Evolutionary conservation across 768 basidiomycete genomes (phyloP).

Genomic region (Tremella fuciformis): DNA sequence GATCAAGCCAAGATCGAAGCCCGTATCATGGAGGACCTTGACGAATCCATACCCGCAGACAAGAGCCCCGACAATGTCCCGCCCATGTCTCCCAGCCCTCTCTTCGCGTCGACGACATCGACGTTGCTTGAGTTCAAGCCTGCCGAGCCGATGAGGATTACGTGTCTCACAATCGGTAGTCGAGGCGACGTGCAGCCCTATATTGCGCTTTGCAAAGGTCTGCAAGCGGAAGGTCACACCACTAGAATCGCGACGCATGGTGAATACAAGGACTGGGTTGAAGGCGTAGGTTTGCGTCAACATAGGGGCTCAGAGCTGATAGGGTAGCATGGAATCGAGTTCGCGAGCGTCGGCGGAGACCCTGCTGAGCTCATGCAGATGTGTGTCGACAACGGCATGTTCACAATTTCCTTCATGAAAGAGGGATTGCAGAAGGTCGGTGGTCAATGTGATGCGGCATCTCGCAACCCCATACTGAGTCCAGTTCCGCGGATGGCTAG

Average conservation of each 20-base stretch:
- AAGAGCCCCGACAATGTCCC: constrained; percentile 8
- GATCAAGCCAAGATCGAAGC: constrained; percentile 58
- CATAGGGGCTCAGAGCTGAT: background rate
- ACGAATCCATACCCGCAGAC: constrained; percentile 54
- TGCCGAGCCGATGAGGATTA: constrained; percentile 71
- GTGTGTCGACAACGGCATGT: constrained; percentile 96
- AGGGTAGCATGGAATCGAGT: constrained; percentile 87
- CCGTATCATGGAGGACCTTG: constrained; percentile 80
- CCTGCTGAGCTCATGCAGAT: constrained; percentile 97
- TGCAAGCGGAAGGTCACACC: constrained; percentile 65
- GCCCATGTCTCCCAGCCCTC: constrained; percentile 56
- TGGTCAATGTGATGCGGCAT: background rate
- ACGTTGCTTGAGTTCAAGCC: constrained; percentile 98
- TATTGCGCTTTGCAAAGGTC: constrained; percentile 83
- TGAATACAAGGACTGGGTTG: constrained; percentile 93
- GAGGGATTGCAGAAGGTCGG: constrained; percentile 82
- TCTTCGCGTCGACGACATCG: constrained; percentile 94
- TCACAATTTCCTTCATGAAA: constrained; percentile 90
- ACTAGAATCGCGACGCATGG: constrained; percentile 90
- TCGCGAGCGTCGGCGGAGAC: constrained; percentile 89
- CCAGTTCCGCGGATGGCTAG: constrained; percentile 97
- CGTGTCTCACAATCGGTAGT: constrained; percentile 92
- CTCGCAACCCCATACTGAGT: background rate
- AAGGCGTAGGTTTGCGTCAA: constrained; percentile 65
- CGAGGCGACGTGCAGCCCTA: constrained; percentile 98